phyloP scores from a whole-genome alignment of 1,284 basidiomycete species.

The Austroboletus novae-zelandiae region DNA sequence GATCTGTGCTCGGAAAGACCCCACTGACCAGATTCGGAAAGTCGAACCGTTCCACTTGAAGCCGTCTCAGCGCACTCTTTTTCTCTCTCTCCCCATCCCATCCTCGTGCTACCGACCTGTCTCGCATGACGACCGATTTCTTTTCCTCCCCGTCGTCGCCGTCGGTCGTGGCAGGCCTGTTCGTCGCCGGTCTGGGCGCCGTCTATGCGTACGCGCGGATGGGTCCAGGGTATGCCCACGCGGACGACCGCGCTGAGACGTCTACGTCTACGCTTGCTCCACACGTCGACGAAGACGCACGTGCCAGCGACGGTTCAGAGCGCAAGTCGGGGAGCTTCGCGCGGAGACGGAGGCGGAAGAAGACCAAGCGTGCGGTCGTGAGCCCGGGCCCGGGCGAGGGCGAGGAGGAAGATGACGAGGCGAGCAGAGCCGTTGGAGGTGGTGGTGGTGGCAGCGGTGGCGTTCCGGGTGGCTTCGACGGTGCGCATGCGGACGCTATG shows the following conservation, averaged over 20 bases:
- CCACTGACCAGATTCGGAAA: too few relatives aligned
- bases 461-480: slow-evolving; percentile 16
- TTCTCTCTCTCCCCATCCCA: too few relatives aligned
- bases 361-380: neutral
- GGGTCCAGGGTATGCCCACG: neutral
- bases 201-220: slow-evolving; percentile 20
- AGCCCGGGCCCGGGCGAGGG: slow-evolving; percentile 32
- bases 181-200: slow-evolving; percentile 20
- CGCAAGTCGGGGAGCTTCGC: neutral
- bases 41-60: too few relatives aligned
- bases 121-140: slow-evolving; percentile 8
- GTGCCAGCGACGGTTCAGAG: neutral
- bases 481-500: neutral
- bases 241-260: neutral
- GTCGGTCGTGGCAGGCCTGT: slow-evolving; percentile 11
- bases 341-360: neutral
- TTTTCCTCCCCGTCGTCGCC: slow-evolving; percentile 29
- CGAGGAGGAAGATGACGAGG: neutral
- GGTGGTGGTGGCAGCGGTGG: neutral
- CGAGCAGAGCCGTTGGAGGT: too few relatives aligned
- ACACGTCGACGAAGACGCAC: neutral
- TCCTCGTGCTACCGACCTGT: too few relatives aligned
- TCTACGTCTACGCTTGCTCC: neutral
- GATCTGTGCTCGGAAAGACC: too few relatives aligned
- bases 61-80: too few relatives aligned